Evolutionary conservation across 2,329 filamentous ascomycete genomes (phyloP), one percentile per base, ranked within the genome.

Genomic region (Aspergillus flavus): DNA sequence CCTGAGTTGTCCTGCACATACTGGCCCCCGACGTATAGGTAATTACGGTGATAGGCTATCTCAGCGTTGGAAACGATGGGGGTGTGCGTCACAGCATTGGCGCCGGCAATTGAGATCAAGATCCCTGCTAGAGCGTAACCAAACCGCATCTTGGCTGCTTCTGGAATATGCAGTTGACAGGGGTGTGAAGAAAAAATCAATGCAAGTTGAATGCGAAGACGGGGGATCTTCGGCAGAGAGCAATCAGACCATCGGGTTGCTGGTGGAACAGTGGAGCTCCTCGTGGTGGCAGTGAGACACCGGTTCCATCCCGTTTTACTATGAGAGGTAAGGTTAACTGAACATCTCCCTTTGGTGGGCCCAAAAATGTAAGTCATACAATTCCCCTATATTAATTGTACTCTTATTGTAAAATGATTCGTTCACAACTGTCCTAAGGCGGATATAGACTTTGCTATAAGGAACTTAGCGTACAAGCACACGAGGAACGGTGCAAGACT

Each of bases 21-120:
- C 14, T 61, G 52, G 39, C 59, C 59, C 11, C 59, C 59, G 10
- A 56, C 39, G 16, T 61, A 61, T 16, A 61, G 43, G 19, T 56
- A 61, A 19, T 45, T 45, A 14, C 59, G 50, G 41, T 61, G 59
- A 30, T 61, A 56, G n/a, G 59, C 39, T n/a, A 52, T 19, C 30
- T 59, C 57, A 21, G n/a, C 21, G 9, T 36, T 12, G 52, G 52
- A 28, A 36, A 32, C 32, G 28, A 54, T 23, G 30, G 52, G 52
- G 16, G n/a, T n/a, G 19, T 54, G 28, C 52, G 30, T 30, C 32
- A 23, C 52, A 12, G 52, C 52, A 12, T 19, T 28, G 28, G 19
- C 28, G 19, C 52, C 52, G 52, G 52, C 21, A 54, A 36, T 21
- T 14, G 52, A 54, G 52, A 54, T 54, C 28, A 54, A 36, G 21